phyloP scores from a whole-genome alignment of 805 yeast genomes.

The Ogataea saltuana region DNA sequence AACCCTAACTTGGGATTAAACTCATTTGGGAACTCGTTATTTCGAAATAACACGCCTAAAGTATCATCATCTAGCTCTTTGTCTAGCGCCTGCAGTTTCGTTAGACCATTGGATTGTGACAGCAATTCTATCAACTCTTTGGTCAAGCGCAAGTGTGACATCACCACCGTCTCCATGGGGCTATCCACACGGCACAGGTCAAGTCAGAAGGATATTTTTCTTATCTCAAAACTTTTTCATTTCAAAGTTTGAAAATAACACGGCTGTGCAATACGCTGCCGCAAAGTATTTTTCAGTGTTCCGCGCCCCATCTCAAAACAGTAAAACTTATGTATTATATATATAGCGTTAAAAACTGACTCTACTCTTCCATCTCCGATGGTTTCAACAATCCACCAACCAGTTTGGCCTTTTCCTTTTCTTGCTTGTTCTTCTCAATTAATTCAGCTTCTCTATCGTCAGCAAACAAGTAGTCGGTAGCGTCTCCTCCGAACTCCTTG shows the following conservation, averaged over 20 bases:
- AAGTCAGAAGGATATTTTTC: no score
- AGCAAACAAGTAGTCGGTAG: conserved; percentile 90
- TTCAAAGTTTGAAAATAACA: no score
- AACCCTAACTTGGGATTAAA: conserved; percentile 9
- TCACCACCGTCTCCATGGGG: no score
- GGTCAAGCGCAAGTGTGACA: neutral
- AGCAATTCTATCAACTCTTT: conserved; percentile 8
- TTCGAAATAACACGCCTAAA: conserved; percentile 30
- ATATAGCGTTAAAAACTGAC: neutral
- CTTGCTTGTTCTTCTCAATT: conserved; percentile 64
- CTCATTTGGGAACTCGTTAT: conserved; percentile 26
- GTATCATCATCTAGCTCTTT: conserved; percentile 17
- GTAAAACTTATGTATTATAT: neutral
- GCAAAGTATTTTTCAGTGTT: no score
- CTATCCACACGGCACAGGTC: no score
- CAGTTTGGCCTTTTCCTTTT: conserved; percentile 77
- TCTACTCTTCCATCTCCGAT: conserved; percentile 79
- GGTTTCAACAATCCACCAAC: conserved; percentile 96
- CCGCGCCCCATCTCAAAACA: neutral
- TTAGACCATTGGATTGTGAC: neutral
- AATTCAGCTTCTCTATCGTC: conserved; percentile 86
- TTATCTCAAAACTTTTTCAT: neutral
- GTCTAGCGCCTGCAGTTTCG: conserved; percentile 8
- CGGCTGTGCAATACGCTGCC: neutral
- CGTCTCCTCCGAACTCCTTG: conserved; percentile 93